Evolutionary conservation across 1,284 basidiomycete genomes (phyloP).

Genomic region (Cutaneotrichosporon cavernicola): DNA sequence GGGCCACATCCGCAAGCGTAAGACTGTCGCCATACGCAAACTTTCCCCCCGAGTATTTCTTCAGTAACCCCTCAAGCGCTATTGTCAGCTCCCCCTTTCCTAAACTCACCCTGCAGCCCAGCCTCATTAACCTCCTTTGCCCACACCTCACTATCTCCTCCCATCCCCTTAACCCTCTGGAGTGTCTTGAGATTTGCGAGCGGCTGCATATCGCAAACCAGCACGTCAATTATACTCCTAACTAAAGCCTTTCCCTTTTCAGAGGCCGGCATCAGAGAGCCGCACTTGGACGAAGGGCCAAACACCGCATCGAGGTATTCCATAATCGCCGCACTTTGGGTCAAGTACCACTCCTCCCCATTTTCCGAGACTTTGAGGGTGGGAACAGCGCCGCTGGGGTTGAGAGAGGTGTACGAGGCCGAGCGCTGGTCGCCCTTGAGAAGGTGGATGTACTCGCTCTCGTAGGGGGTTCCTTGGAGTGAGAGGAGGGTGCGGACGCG

Average conservation of each 20-base stretch:
- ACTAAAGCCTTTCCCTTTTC: constrained; percentile 15
- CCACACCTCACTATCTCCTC: constrained; percentile 18
- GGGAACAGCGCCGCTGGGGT: constrained; percentile 19
- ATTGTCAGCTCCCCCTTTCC: not conserved
- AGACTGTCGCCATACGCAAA: constrained; percentile 23
- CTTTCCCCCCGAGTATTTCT: constrained; percentile 10
- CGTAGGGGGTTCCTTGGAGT: constrained; percentile 18
- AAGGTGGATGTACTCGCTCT: constrained; percentile 14
- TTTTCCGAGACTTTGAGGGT: constrained; percentile 14
- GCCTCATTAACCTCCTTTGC: constrained; percentile 9
- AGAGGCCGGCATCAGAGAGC: constrained; percentile 16
- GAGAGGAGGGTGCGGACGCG: constrained; percentile 26
- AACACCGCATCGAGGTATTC: constrained; percentile 24
- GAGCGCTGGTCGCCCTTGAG: constrained; percentile 22
- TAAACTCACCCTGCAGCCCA: constrained; percentile 8
- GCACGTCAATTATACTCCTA: constrained; percentile 18
- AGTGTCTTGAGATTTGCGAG: constrained; percentile 19
- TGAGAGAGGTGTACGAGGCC: constrained; percentile 13
- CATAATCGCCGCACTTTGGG: constrained; percentile 24
- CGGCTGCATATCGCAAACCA: constrained; percentile 25
- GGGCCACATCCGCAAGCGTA: constrained; percentile 20
- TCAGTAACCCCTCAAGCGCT: constrained; percentile 23
- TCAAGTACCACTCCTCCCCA: constrained; percentile 16
- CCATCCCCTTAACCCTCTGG: constrained; percentile 14
- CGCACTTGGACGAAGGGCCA: constrained; percentile 3